Evolutionary conservation across 108 stramenopile genomes (phyloP).

Genomic region (Conticribra guillardii): DNA sequence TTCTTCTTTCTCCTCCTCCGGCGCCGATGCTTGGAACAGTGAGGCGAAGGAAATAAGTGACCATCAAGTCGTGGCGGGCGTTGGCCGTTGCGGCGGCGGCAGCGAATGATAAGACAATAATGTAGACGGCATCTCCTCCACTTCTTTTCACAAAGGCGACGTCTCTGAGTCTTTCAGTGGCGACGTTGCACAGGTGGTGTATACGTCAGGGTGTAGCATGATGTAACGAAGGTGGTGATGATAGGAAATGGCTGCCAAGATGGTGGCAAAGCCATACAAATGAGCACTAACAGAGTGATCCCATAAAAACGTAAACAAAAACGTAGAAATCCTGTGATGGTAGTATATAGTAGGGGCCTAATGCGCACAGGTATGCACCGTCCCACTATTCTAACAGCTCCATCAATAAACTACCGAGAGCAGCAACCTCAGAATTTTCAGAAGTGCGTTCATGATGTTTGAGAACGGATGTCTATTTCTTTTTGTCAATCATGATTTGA

Average conservation of each 20-base stretch:
- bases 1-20: too few species aligned
- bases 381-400: neutral
- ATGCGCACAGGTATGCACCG: neutral
- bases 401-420: neutral
- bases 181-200: neutral
- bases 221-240: neutral
- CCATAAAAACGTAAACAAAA: too few species aligned
- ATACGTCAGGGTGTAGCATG: neutral
- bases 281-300: too few species aligned
- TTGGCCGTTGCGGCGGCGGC: too few species aligned
- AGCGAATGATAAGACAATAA: neutral
- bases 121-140: neutral
- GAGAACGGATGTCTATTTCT: neutral
- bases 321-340: neutral
- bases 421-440: neutral
- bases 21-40: neutral
- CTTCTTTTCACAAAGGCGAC: neutral
- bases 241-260: neutral
- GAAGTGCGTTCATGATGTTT: neutral
- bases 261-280: too few species aligned
- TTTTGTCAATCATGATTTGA: neutral
- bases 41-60: too few species aligned
- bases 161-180: neutral
- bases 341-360: neutral
- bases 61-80: too few species aligned